Evolutionary conservation across 1,284 basidiomycete species (phyloP).

Genomic region (Pseudozyma hubeiensis): DNA sequence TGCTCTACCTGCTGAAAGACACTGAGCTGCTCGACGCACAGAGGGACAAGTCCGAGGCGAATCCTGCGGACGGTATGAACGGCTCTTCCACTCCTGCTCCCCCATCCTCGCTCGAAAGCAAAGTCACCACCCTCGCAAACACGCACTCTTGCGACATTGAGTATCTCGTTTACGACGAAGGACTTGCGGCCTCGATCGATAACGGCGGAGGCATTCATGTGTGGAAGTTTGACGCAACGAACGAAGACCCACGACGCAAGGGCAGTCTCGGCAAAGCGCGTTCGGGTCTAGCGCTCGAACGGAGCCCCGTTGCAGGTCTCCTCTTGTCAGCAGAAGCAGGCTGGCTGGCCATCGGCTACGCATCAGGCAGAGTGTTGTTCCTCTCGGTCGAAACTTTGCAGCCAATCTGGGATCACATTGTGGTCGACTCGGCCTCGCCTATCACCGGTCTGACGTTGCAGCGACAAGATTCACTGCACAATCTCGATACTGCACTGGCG

Average conservation of each 20-base stretch:
- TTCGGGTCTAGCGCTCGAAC: slow-evolving; percentile 1
- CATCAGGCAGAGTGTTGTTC: slow-evolving; percentile 77
- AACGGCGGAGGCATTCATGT: slow-evolving; percentile 72
- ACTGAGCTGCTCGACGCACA: slow-evolving; percentile 90
- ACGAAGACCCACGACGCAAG: slow-evolving; percentile 7
- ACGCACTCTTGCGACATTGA: slow-evolving; percentile 84
- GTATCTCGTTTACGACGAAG: slow-evolving; percentile 77
- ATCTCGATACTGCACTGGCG: slow-evolving; percentile 25
- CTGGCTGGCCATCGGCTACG: slow-evolving; percentile 76
- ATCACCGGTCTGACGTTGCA: slow-evolving; percentile 32
- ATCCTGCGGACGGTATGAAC: slow-evolving; percentile 28
- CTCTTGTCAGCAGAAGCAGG: slow-evolving; percentile 43
- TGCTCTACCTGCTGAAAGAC: slow-evolving; percentile 91
- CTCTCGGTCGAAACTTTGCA: slow-evolving; percentile 24
- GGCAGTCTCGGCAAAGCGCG: slow-evolving; percentile 17
- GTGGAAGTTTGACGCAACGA: slow-evolving; percentile 10
- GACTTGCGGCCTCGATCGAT: slow-evolving; percentile 80
- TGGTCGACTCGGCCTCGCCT: slow-evolving; percentile 7
- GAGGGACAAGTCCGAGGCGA: slow-evolving; percentile 71
- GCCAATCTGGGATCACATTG: slow-evolving; percentile 23
- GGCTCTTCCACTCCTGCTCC: slow-evolving; percentile 61
- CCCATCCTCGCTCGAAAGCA: slow-evolving; percentile 65
- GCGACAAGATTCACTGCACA: slow-evolving; percentile 32
- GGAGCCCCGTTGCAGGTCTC: slow-evolving; percentile 35
- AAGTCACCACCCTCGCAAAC: slow-evolving; percentile 80